Evolutionary conservation across 495 filamentous ascomycete genomes (phyloP), one percentile per base, ranked within the genome.

Genomic region (Poronia punctata): DNA sequence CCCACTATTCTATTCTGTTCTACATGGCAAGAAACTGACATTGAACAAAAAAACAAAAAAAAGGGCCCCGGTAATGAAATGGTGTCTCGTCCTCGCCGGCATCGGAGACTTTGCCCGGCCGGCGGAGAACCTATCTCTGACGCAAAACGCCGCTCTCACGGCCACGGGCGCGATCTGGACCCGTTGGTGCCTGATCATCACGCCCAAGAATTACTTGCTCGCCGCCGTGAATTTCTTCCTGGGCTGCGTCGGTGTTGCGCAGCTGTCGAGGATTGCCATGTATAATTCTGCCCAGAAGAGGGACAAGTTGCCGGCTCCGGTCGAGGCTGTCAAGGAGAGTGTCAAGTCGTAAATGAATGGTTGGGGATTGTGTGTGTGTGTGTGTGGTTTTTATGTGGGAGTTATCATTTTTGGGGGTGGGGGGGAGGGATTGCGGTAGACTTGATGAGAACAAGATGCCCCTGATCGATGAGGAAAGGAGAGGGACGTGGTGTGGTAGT

Each of bases 221-320:
- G 92, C 92, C 35, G 78, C 89, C 12, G 92, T 98, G 50, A 98
- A 97, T 78, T 96, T 96, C 80, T 94, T 96, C 79, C 83, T 98
- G 48, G 87, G 82, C 44, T 70, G 79, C 38, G 89, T 95, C 43
- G 92, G 93, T 48, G 63, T 82, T 34, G 75, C 84, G 39, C 92
- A 98, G 71, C 70, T 88, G 40, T 64, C 65, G 43, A 80, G 92
- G 48, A 95, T 97, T 54, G 47, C 72, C 48, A 36, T 78, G 56
- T 93, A 79, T 59, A 75, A 80, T 49, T 56, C 64, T 48, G 74
- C 67, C 46, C 59, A 79, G 44, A 82, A 82, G 70, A 71, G 53
- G 25, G 61, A 57, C 11, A 61, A 58, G 10, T 43, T 62, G 5
- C 38, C 68, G 50, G 46, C 41, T 34, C 22, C 71, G 20, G 57